Percentiles rank a stretch among this genome's conserved stretches.
These are phyloP conservation scores for Fusarium miscanthi DNA, from an alignment of 2,329 filamentous ascomycete genomes.

Conservation along the genomic window DNA sequence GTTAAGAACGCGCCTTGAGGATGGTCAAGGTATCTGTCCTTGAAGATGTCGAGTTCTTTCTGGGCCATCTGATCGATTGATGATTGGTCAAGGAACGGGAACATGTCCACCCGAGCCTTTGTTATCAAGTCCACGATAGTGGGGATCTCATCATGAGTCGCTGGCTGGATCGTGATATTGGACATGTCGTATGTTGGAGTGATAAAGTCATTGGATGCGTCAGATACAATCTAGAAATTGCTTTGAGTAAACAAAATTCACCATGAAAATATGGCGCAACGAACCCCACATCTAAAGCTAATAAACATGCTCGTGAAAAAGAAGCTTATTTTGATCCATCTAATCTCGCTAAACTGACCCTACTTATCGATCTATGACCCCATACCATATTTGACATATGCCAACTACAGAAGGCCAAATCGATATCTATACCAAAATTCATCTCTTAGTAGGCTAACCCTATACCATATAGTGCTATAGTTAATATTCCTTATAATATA, in stretches of 20 bases:
- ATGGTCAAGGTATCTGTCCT: conserved; percentile 38
- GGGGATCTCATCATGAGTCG: conserved; percentile 35
- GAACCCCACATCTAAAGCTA: neutral
- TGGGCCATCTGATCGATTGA: conserved; percentile 29
- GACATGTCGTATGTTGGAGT: neutral
- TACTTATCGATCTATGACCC: neutral
- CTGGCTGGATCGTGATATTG: conserved; percentile 19
- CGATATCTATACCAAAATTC: too few relatives aligned
- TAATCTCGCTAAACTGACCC: neutral
- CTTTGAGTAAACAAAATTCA: neutral
- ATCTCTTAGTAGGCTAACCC: too few relatives aligned
- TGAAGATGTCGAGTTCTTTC: conserved; percentile 37
- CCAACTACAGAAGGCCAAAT: too few relatives aligned
- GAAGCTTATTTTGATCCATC: neutral
- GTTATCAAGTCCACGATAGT: conserved; percentile 39
- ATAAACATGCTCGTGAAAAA: neutral
- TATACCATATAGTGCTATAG: too few relatives aligned
- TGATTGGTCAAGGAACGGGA: conserved; percentile 40
- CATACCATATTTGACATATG: neutral
- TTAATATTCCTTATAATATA: too few relatives aligned
- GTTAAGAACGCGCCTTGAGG: conserved; percentile 37
- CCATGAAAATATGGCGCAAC: neutral
- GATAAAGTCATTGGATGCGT: neutral
- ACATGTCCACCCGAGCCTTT: conserved; percentile 44
- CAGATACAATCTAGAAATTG: too few relatives aligned